Percentiles rank a stretch among this genome's conserved stretches.
Conservation (phyloP, 495 filamentous ascomycete species). For the Penicillium nucicola region DNA sequence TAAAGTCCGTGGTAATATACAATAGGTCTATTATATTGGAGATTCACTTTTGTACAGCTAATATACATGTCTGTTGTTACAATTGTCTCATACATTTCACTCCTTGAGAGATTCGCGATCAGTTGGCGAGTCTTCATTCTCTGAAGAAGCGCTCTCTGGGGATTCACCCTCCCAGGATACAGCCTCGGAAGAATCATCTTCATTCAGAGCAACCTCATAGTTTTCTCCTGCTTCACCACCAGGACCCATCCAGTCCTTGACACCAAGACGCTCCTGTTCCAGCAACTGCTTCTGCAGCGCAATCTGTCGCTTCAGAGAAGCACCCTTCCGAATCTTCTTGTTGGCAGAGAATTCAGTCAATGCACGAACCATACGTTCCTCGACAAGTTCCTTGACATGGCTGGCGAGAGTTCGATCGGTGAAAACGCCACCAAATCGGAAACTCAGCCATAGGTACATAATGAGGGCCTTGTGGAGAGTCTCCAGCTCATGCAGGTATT, state of each 20-base stretch:
- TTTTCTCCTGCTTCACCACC: constrained; percentile 13
- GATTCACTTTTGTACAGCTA: constrained; percentile 15
- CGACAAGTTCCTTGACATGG: constrained; percentile 75
- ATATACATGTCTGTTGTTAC: constrained; percentile 15
- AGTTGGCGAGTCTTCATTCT: not conserved
- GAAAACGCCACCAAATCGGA: constrained; percentile 72
- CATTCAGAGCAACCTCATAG: constrained; percentile 8
- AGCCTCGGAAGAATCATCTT: constrained; percentile 4
- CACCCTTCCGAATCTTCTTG: constrained; percentile 41
- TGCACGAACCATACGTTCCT: constrained; percentile 68
- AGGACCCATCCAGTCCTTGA: constrained; percentile 12
- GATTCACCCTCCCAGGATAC: not conserved
- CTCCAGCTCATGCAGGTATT: constrained; percentile 66
- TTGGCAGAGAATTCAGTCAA: constrained; percentile 56
- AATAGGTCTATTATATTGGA: not conserved
- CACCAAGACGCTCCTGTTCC: constrained; percentile 23
- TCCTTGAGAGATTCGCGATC: not conserved
- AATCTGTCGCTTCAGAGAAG: constrained; percentile 41
- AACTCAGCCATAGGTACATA: constrained; percentile 83
- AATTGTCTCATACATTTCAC: not conserved
- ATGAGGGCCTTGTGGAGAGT: constrained; percentile 75
- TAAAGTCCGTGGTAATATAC: not conserved
- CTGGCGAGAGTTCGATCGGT: constrained; percentile 70
- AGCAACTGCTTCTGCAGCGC: constrained; percentile 38
- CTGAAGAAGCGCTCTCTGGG: not conserved